These are phyloP conservation scores for Euptelea pleiosperma DNA, from an alignment of 164 flowering plant species.

Conservation along the genomic window DNA sequence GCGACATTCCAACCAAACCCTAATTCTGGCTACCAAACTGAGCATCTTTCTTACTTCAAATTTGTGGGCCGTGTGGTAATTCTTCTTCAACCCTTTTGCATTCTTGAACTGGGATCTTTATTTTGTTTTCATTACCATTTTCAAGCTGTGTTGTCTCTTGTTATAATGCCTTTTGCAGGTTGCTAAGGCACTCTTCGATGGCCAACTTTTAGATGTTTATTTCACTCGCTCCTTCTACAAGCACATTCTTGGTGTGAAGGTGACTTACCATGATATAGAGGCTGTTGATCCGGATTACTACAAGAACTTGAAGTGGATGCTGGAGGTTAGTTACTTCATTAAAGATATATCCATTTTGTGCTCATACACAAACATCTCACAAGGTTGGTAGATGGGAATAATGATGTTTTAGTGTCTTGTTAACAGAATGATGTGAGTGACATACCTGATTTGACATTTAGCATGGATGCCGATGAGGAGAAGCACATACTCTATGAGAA, in stretches of 20 bases:
- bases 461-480: conserved; percentile 98
- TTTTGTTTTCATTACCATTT: neutral
- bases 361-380: neutral
- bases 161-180: conserved; percentile 45
- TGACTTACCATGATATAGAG: conserved; percentile 96
- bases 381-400: neutral
- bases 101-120: neutral
- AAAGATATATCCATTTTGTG: neutral
- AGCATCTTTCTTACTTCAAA: conserved; percentile 94
- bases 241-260: conserved; percentile 95
- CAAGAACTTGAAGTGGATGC: conserved; percentile 96
- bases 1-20: conserved; percentile 95
- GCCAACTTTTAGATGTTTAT: conserved; percentile 90
- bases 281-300: conserved; percentile 97
- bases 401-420: neutral
- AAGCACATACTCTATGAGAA: conserved; percentile 91
- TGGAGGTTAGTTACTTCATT: conserved; percentile 57
- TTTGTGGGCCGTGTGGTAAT: conserved; percentile 96
- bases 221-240: conserved; percentile 96
- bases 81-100: neutral
- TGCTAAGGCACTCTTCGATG: conserved; percentile 93
- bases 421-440: conserved; percentile 90
- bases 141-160: neutral
- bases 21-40: conserved; percentile 93
- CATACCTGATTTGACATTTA: conserved; percentile 85